These are phyloP conservation scores for Rhodosporidiobolus odoratus DNA, from an alignment of 768 basidiomycete species.

Conservation along the genomic window DNA sequence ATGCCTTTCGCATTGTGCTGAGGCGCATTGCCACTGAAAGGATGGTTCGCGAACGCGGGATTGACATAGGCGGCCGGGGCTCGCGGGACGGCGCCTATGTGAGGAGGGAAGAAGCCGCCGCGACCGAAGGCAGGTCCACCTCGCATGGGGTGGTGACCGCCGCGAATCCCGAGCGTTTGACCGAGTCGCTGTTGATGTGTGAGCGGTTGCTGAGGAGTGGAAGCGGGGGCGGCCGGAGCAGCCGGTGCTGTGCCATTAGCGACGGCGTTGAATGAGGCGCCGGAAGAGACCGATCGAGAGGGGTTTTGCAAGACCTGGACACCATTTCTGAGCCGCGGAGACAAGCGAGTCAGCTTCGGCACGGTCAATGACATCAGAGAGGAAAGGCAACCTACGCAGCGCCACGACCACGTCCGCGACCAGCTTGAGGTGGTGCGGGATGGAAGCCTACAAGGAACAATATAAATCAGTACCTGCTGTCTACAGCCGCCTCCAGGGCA, in stretches of 20 bases:
- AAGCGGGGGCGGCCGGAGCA: not conserved
- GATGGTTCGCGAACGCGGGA: constrained; percentile 5
- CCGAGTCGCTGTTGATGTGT: constrained; percentile 32
- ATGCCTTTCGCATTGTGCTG: not conserved
- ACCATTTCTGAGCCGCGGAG: constrained; percentile 3
- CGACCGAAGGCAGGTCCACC: constrained; percentile 6
- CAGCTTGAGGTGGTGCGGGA: not conserved
- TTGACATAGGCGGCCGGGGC: not conserved
- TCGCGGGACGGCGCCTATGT: not conserved
- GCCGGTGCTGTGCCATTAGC: constrained; percentile 18
- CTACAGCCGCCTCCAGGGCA: too few relatives aligned
- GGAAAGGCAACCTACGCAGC: not conserved
- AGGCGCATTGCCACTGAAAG: not conserved
- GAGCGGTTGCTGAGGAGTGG: not conserved
- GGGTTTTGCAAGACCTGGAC: constrained; percentile 26
- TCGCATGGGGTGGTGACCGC: not conserved
- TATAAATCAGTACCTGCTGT: not conserved
- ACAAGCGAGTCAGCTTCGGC: not conserved
- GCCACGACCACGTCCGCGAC: constrained; percentile 26
- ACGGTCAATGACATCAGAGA: not conserved
- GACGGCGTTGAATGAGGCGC: constrained; percentile 27
- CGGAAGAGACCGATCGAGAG: constrained; percentile 10
- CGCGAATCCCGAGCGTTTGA: constrained; percentile 28
- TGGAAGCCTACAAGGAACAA: constrained; percentile 24
- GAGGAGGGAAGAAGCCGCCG: constrained; percentile 12